Evolutionary conservation across 495 filamentous ascomycete species (phyloP).

Genomic region (Penicillium waksmanii): DNA sequence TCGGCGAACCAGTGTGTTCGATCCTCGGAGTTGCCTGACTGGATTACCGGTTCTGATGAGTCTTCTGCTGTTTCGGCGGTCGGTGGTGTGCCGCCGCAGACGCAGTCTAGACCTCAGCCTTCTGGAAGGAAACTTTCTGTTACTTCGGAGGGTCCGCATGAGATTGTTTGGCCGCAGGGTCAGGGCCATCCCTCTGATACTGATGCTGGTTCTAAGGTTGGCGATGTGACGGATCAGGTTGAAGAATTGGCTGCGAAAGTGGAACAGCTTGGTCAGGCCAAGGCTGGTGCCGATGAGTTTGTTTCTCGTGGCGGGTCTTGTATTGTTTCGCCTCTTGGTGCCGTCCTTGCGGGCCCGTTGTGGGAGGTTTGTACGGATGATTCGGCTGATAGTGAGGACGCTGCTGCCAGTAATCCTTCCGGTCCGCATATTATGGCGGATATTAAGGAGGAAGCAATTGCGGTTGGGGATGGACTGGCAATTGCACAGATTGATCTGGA

Average conservation of each 20-base stretch:
- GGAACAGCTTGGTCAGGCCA: neutral
- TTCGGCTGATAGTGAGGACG: conserved; percentile 18
- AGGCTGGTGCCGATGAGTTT: conserved; percentile 7
- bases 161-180: conserved; percentile 53
- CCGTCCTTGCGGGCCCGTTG: conserved; percentile 76
- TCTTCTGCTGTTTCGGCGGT: conserved; percentile 12
- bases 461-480: conserved; percentile 40
- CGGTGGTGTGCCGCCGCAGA: conserved; percentile 6
- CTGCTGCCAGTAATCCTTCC: conserved; percentile 1
- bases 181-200: neutral
- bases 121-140: conserved; percentile 14
- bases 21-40: conserved; percentile 57
- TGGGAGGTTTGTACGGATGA: conserved; percentile 74
- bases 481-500: conserved; percentile 61
- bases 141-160: conserved; percentile 54
- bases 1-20: conserved; percentile 82
- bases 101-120: neutral
- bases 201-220: neutral
- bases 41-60: conserved; percentile 44
- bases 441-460: neutral
- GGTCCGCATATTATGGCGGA: neutral
- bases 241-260: neutral
- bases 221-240: conserved; percentile 8
- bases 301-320: conserved; percentile 71
- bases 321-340: conserved; percentile 78